These are phyloP conservation scores for Porpolomopsis calyptriformis DNA, from an alignment of 768 basidiomycete species.

Conservation along the genomic window DNA sequence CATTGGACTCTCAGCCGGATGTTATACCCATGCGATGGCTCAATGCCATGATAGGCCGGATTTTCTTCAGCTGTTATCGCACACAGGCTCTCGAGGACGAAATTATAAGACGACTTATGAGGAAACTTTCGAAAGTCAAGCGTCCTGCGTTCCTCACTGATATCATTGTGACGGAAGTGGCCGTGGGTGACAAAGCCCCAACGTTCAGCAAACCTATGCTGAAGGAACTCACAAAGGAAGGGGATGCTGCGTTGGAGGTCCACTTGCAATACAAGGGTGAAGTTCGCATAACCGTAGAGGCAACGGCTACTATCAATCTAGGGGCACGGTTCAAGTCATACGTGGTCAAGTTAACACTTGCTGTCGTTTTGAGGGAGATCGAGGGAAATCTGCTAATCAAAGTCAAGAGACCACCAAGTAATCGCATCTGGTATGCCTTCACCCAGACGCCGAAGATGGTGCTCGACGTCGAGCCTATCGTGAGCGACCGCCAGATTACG, in stretches of 20 bases:
- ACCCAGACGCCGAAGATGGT: constrained; percentile 83
- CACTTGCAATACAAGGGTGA: constrained; percentile 80
- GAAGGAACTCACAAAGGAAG: constrained; percentile 91
- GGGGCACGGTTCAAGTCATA: constrained; percentile 82
- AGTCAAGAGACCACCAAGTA: constrained; percentile 91
- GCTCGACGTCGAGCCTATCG: constrained; percentile 84
- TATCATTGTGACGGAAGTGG: constrained; percentile 79
- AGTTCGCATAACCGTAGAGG: constrained; percentile 80
- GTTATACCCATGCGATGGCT: constrained; percentile 97
- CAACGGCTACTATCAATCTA: constrained; percentile 77
- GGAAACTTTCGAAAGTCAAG: constrained; percentile 87
- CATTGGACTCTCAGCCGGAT: constrained; percentile 87
- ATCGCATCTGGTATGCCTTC: constrained; percentile 94
- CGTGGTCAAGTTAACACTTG: constrained; percentile 80
- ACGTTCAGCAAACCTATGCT: constrained; percentile 96
- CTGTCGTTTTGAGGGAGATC: constrained; percentile 77
- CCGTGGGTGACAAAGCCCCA: constrained; percentile 74
- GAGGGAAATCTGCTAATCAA: constrained; percentile 86
- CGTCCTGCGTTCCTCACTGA: constrained; percentile 79
- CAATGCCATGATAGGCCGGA: constrained; percentile 84
- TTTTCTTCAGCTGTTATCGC: constrained; percentile 87
- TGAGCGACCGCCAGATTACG: constrained; percentile 88
- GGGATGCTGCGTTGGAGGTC: constrained; percentile 84
- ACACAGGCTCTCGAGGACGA: constrained; percentile 74
- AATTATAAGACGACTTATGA: constrained; percentile 84